These are phyloP conservation scores for Saussurea involucrata DNA, from an alignment of 129 eudicot genomes.

Conservation along the genomic window DNA sequence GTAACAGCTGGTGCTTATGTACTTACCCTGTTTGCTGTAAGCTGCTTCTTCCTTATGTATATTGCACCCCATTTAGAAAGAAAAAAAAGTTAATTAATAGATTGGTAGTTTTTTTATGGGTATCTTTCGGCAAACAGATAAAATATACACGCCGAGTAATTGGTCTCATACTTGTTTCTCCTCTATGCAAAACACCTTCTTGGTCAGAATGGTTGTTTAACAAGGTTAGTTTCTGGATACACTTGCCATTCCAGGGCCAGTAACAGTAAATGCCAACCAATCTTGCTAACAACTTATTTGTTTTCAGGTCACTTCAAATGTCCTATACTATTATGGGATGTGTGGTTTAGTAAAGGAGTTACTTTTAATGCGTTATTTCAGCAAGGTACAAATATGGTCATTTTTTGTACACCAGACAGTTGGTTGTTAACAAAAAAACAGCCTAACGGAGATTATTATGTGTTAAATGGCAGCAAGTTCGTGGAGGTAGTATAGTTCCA, in stretches of 20 bases:
- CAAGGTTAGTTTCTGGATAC: conserved; percentile 48
- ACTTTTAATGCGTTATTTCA: conserved; percentile 85
- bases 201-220: conserved; percentile 96
- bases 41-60: conserved; percentile 13
- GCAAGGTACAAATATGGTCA: conserved; percentile 55
- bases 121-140: conserved; percentile 35
- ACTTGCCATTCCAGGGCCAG: neutral
- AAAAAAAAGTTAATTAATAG: neutral
- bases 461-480: conserved; percentile 61
- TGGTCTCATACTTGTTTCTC: conserved; percentile 88
- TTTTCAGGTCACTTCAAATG: conserved; percentile 74
- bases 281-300: neutral
- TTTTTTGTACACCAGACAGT: neutral
- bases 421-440: neutral
- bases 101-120: neutral
- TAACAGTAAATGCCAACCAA: neutral
- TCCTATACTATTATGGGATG: conserved; percentile 80
- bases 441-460: neutral
- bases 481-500: conserved; percentile 59
- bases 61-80: neutral
- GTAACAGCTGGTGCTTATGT: conserved; percentile 95
- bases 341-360: conserved; percentile 80
- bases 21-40: conserved; percentile 88
- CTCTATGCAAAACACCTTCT: conserved; percentile 86
- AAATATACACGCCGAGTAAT: conserved; percentile 64